These are phyloP conservation scores for Barnettozyma pratensis DNA, from an alignment of 805 yeast species.

Conservation along the genomic window DNA sequence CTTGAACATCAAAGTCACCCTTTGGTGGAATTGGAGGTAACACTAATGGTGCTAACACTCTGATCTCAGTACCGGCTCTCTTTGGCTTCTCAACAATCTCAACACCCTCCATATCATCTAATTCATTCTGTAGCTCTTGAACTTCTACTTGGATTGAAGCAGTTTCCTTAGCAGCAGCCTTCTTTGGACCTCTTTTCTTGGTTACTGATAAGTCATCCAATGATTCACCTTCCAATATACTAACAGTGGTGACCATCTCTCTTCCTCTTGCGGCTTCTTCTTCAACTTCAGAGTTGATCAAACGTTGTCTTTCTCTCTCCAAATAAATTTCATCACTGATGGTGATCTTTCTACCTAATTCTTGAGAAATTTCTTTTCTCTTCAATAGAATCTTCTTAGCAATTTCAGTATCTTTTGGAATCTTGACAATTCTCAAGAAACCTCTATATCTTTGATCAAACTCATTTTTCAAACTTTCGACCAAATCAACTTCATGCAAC, in stretches of 20 bases:
- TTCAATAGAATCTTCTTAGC: conserved; percentile 45
- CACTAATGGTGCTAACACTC: conserved; percentile 57
- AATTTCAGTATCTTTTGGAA: conserved; percentile 47
- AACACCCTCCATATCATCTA: not conserved
- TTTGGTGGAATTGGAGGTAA: conserved; percentile 71
- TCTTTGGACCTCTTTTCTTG: conserved; percentile 11
- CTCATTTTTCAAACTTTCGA: conserved; percentile 67
- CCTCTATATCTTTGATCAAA: conserved; percentile 76
- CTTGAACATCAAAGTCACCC: conserved; percentile 79
- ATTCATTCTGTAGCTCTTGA: conserved; percentile 21
- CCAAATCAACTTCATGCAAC: conserved; percentile 69
- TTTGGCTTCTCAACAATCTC: conserved; percentile 6
- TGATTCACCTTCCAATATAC: conserved; percentile 35
- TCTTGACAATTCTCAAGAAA: conserved; percentile 53
- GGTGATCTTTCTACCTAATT: conserved; percentile 48
- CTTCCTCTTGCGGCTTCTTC: conserved; percentile 43
- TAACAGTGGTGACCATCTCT: conserved; percentile 64
- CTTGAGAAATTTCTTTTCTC: conserved; percentile 43
- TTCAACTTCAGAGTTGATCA: conserved; percentile 49
- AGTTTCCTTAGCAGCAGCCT: conserved; percentile 1
- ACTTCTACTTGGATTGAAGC: conserved; percentile 1
- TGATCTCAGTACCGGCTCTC: conserved; percentile 15
- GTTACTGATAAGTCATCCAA: conserved; percentile 8
- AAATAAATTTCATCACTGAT: conserved; percentile 68
- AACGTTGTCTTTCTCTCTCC: conserved; percentile 58